phyloP scores from a whole-genome alignment of 1,284 basidiomycete species.

The Puccinia horiana region DNA sequence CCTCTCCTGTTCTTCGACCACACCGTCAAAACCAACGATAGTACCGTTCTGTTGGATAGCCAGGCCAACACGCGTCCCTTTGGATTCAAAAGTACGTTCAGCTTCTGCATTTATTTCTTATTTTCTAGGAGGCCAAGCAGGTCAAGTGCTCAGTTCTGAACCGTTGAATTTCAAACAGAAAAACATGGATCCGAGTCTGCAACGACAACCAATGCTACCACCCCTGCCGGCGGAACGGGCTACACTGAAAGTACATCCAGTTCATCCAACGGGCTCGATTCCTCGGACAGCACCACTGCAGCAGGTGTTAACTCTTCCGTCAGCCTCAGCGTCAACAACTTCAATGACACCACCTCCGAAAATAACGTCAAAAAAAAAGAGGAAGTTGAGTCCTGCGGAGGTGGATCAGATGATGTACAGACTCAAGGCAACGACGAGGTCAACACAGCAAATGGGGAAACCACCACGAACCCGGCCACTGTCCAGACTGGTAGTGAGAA shows the following conservation, averaged over 20 bases:
- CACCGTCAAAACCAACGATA: conserved; percentile 11
- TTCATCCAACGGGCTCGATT: no score
- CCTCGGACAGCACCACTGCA: no score
- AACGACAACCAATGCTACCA: not conserved
- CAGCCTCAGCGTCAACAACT: no score
- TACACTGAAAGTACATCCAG: no score
- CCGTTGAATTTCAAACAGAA: no score
- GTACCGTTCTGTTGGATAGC: conserved; percentile 20
- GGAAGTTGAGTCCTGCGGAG: not conserved
- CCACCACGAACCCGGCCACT: no score
- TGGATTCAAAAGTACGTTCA: conserved; percentile 22
- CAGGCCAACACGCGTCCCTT: conserved; percentile 39
- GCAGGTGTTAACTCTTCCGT: no score
- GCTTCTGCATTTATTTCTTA: not conserved
- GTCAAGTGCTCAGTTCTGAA: not conserved
- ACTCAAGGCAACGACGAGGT: not conserved
- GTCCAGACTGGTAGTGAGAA: no score
- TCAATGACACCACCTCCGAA: not conserved
- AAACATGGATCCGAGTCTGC: no score
- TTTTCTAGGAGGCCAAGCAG: not conserved
- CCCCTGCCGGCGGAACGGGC: no score
- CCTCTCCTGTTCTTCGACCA: conserved; percentile 36
- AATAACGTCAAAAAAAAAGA: not conserved
- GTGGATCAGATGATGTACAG: not conserved
- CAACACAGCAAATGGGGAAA: not conserved